These are phyloP conservation scores for Acanthamoeba sp. DNA, from an alignment of 208 protist genomes.

Conservation along the genomic window DNA sequence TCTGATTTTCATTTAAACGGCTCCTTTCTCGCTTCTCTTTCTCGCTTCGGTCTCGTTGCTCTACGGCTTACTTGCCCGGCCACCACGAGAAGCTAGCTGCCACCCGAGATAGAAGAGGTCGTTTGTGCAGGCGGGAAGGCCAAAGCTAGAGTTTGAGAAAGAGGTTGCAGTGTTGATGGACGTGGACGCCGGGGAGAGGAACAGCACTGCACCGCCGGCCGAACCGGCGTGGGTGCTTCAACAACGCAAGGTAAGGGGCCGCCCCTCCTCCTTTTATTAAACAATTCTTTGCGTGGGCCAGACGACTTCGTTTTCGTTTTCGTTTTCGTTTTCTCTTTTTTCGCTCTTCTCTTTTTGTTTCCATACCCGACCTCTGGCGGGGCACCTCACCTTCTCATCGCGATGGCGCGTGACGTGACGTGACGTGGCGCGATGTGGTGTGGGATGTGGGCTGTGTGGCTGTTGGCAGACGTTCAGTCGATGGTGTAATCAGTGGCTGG, in stretches of 20 bases:
- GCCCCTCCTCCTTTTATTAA: not conserved
- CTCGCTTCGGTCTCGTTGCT: too few relatives aligned
- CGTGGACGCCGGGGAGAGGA: not conserved
- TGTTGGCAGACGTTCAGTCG: not conserved
- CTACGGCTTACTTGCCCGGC: too few relatives aligned
- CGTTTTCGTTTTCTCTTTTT: not conserved
- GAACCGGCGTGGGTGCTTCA: not conserved
- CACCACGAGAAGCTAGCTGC: too few relatives aligned
- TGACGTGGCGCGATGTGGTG: too few relatives aligned
- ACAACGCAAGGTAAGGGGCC: not conserved
- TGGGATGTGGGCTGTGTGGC: not conserved
- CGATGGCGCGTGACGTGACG: too few relatives aligned
- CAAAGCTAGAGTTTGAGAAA: not conserved
- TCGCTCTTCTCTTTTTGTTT: not conserved
- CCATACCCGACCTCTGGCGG: too few relatives aligned
- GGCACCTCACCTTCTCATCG: too few relatives aligned
- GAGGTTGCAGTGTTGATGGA: too few relatives aligned
- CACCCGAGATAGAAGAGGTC: too few relatives aligned
- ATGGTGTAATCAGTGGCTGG: constrained; percentile 30
- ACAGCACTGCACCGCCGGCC: not conserved
- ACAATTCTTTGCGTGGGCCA: too few relatives aligned
- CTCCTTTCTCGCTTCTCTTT: not conserved
- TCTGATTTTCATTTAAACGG: too few relatives aligned
- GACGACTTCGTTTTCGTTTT: not conserved
- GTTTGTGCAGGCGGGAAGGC: not conserved